Base-by-base conservation (phyloP, 148 eudicot species). In the Diospyros lotus region DNA sequence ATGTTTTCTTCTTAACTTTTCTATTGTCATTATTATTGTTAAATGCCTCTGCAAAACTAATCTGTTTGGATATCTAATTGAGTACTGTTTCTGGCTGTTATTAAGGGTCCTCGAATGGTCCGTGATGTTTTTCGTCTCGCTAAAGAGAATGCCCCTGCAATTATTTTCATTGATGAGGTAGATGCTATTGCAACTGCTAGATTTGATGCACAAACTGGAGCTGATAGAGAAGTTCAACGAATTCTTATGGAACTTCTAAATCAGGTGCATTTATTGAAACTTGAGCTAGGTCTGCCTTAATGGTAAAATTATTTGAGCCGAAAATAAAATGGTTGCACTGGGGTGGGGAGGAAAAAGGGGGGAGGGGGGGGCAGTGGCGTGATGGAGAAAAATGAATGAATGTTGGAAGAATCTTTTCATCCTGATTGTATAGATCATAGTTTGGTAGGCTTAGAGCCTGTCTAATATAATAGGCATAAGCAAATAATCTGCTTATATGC, bases 151-250 rank as follows among this genome's bases (percentile, higher is more conserved):
- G 98, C 98, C 0, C 97, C 98, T 58, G 97, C 97, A 53, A 94
- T 94, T 53, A 94, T 94, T 45, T 94, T 94, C 69, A 90, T 94
- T 75, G 98, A 94, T 76, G 97, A 92, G 85, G 96, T 94, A 60
- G 97, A 94, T 83, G 97, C 97, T 54, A 94, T 92, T 76, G 96
- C 96, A 62, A 92, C 98, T 75, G 98, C 98, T 64, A 86, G 98
- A 83, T 91, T 92, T 89, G 98, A 92, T 89, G 97, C 98, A 68
- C 97, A 90, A 82, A 94, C 97, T 71, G 98, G 98, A 80, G 97
- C 97, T 80, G 97, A 94, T 81, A 94, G 98, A 80, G 97, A 92
- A 86, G 98, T 92, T 72, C 97, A 94, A 79, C 89, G 97, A 82
- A 94, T 90, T 67, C 88, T 94, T 39, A 92, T 94, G 98, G 98